These are phyloP conservation scores for Vigna mungo DNA, from an alignment of 306 rosid species.

Conservation along the genomic window DNA sequence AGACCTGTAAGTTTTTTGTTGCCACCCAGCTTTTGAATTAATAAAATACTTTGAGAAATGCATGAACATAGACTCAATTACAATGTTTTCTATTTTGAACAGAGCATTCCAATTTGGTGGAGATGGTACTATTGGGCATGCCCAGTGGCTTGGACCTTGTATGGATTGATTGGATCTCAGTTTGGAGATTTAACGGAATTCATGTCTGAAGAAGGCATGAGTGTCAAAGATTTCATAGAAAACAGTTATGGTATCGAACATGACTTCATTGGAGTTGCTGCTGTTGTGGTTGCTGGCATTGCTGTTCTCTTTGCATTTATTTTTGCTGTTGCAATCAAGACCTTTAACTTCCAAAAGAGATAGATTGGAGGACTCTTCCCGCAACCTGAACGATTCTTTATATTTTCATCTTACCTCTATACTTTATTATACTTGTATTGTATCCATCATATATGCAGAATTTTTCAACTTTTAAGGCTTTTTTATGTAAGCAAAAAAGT, in stretches of 20 bases:
- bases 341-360: constrained; percentile 42
- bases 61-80: too few species aligned
- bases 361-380: constrained; percentile 35
- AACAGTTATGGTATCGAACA: constrained; percentile 54
- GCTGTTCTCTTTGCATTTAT: constrained; percentile 49
- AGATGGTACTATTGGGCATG: constrained; percentile 84
- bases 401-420: neutral
- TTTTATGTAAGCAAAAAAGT: constrained; percentile 4
- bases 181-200: constrained; percentile 48
- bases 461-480: constrained; percentile 9
- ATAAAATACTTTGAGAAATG: neutral
- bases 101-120: constrained; percentile 72
- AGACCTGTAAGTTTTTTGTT: constrained; percentile 57
- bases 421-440: constrained; percentile 28
- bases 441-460: constrained; percentile 10
- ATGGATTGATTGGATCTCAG: constrained; percentile 78
- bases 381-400: constrained; percentile 25
- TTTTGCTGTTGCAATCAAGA: constrained; percentile 50
- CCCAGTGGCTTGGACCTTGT: constrained; percentile 78
- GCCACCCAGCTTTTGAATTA: neutral
- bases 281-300: constrained; percentile 47
- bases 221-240: constrained; percentile 41
- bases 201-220: neutral
- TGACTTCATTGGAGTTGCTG: constrained; percentile 52
- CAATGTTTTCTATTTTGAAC: neutral